Base-by-base conservation (phyloP, 75 land plant species). In the Pinus taeda region DNA sequence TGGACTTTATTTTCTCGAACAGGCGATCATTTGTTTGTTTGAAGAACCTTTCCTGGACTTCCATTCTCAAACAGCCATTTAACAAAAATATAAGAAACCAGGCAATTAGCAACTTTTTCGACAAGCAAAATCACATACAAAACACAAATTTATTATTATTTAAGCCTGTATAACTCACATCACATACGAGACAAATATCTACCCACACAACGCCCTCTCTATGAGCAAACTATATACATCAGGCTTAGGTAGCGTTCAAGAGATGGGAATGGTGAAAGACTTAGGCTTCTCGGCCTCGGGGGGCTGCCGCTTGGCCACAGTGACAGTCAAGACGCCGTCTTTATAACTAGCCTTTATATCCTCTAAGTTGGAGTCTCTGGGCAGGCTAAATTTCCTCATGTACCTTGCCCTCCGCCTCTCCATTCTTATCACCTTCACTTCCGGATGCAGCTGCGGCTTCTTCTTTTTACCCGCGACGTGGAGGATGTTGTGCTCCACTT, bases 361-460 rank as follows among this genome's bases (percentile, higher is more conserved):
- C 7, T 83, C 85, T 64, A 69, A 39, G 55, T 83, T 56, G 17
- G 79, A 73, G 57, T 83, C 77, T 55, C 57, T 65, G 1, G 85
- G 79, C 13, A 83, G 70, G 29, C 65, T 81, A 73, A 83, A 83
- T 49, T 81, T 83, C 74, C 85, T 82, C 84, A 83, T 76, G 57
- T 60, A 83, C 21, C 75, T 83, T 4, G 45, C 79, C 36, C 56
- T 56, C 53, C 79, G 57, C 70, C 85, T 78, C 75, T 83, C 85
- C 79, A 70, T 42, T 36, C 85, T 57, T 11, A 83, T 67, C 12
- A 64, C 73, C 75, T 81, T 83, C 55, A 81, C 73, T 11, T 78
- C 22, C 24, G 74, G 49, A 49, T 79, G 65, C 71, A 69, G 29
- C 58, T 76, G 39, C 81, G n/a, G 81, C 84, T 79, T 37, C 81